phyloP scores from a whole-genome alignment of 768 basidiomycete genomes.

The Agrocybe chaxingu region DNA sequence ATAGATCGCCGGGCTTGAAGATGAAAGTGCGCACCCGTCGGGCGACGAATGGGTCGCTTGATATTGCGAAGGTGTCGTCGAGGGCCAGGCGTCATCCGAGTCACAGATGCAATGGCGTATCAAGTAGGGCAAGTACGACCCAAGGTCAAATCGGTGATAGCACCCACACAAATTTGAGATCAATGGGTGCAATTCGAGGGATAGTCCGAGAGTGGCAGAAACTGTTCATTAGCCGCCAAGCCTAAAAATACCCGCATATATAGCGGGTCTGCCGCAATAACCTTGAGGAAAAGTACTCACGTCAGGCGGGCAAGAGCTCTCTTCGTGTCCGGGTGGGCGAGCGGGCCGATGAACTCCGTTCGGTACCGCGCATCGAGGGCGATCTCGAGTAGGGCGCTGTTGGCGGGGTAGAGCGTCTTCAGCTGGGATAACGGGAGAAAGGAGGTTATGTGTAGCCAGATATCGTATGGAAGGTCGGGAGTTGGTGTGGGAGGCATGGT shows the following conservation, averaged over 20 bases:
- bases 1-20: slow-evolving; percentile 11
- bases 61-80: not conserved
- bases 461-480: slow-evolving; percentile 16
- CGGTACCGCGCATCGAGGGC: slow-evolving; percentile 20
- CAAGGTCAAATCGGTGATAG: too few relatives aligned
- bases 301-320: slow-evolving; percentile 4
- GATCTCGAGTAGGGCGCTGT: slow-evolving; percentile 14
- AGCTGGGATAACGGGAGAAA: slow-evolving; percentile 10
- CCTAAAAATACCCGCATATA: not conserved
- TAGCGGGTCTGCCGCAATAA: not conserved
- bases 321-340: not conserved
- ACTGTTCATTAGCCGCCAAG: too few relatives aligned
- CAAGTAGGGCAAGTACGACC: too few relatives aligned
- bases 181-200: too few relatives aligned
- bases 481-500: not conserved
- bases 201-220: too few relatives aligned
- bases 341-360: slow-evolving; percentile 5
- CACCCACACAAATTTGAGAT: too few relatives aligned
- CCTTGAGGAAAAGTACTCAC: not conserved
- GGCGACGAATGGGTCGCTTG: slow-evolving; percentile 11
- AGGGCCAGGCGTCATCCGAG: too few relatives aligned
- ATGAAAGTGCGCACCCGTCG: slow-evolving; percentile 9
- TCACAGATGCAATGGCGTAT: too few relatives aligned
- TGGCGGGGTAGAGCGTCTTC: slow-evolving; percentile 7
- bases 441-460: slow-evolving; percentile 14